These are phyloP conservation scores for Penicillium hordei DNA, from an alignment of 2,329 filamentous ascomycete genomes.

Conservation along the genomic window DNA sequence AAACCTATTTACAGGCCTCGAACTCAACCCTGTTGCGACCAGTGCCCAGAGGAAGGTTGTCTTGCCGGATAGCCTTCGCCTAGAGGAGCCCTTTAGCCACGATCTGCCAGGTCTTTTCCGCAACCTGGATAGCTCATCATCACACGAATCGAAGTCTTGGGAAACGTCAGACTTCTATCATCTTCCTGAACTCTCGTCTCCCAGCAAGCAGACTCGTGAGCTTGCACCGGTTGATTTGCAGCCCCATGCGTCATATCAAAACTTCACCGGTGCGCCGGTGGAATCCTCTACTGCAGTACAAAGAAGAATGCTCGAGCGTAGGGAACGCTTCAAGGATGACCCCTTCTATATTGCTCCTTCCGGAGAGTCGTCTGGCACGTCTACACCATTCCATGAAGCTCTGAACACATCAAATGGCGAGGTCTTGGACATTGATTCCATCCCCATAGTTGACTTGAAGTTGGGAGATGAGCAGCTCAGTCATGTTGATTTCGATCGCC, in stretches of 20 bases:
- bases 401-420: conserved; percentile 70
- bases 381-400: conserved; percentile 78
- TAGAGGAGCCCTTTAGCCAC: conserved; percentile 78
- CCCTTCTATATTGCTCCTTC: conserved; percentile 81
- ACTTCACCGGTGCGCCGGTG: conserved; percentile 37
- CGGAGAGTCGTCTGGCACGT: conserved; percentile 58
- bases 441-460: conserved; percentile 92
- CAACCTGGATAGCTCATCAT: conserved; percentile 52
- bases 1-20: conserved; percentile 78
- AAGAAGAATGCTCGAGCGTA: conserved; percentile 70
- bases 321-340: conserved; percentile 84
- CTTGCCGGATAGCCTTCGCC: conserved; percentile 69
- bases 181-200: conserved; percentile 26
- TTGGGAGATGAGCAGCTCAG: conserved; percentile 56
- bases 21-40: conserved; percentile 84
- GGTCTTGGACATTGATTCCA: conserved; percentile 86
- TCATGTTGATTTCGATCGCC: conserved; percentile 22
- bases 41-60: conserved; percentile 86
- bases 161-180: conserved; percentile 41
- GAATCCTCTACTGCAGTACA: conserved; percentile 75
- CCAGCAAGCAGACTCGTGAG: conserved; percentile 24
- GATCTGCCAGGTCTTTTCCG: conserved; percentile 67
- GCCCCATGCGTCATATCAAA: conserved; percentile 40
- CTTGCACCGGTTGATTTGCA: conserved; percentile 22
- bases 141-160: neutral